Base-by-base conservation (phyloP, 768 basidiomycete species). In the Cantharellus cinnabarinus region DNA sequence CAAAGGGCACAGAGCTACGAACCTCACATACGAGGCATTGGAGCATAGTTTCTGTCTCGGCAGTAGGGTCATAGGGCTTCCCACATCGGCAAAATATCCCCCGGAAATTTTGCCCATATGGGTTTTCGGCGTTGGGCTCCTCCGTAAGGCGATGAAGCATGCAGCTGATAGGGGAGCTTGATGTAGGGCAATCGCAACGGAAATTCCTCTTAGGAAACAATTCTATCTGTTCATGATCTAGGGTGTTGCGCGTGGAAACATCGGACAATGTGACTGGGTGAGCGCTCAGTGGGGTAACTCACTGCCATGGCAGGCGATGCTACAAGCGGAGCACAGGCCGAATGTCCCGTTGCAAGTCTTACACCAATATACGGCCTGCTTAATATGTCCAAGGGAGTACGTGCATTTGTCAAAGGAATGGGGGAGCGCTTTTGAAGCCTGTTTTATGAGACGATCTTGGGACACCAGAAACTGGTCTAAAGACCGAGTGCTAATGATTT, bases 11-110 rank as follows among this genome's bases (percentile, higher is more conserved):
- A 63, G 42, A 52, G 61, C 44, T 58, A 15, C 35, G 37, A 39
- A 89, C 87, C 76, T 90, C 88, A 69, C 88, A 90, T 15, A 79
- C 72, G 57, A 89, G 70, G 67, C 88, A 90, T 71, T 90, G 88
- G 39, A 89, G 82, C 88, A 90, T 90, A 2, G 86, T 84, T 70
- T 90, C 88, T 61, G 68, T 69, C 70, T 90, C 88, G 20, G 72
- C 79, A 63, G 76, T 75, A 39, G 83, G 76, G 66, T 89, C 81
- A 65, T 90, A 90, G 48, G 76, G 68, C 62, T 77, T 70, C 50
- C 77, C 76, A 67, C 88, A 90, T 39, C 88, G 75, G 69, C 88
- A 90, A 66, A 89, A 90, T 38, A 72, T 62, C 37, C 74, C 77
- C 5, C 57, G 40, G 66, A 86, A 90, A 70, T 90, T 90, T 64